phyloP scores from a whole-genome alignment of 108 stramenopile species.

The Pseudonitzschia multiseries region DNA sequence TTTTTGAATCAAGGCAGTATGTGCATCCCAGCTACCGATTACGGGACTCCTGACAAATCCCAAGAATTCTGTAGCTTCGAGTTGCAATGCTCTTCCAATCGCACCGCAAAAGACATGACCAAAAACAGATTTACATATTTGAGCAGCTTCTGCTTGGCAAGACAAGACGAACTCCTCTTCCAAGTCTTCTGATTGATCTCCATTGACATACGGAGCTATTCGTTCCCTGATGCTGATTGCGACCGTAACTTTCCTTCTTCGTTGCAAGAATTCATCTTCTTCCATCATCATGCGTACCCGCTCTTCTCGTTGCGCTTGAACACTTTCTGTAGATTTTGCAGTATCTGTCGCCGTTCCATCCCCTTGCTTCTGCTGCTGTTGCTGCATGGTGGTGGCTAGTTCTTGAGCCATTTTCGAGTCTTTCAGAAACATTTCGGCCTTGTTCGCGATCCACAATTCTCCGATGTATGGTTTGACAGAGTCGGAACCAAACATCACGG shows the following conservation, averaged over 20 bases:
- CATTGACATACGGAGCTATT: conserved; percentile 61
- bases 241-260: conserved; percentile 73
- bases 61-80: conserved; percentile 80
- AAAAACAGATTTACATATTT: conserved; percentile 71
- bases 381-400: conserved; percentile 30
- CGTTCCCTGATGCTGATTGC: conserved; percentile 65
- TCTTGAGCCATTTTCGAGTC: conserved; percentile 51
- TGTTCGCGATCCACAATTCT: conserved; percentile 83
- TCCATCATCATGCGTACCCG: conserved; percentile 50
- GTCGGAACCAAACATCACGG: conserved; percentile 86
- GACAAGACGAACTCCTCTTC: conserved; percentile 46
- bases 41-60: conserved; percentile 66
- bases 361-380: not conserved
- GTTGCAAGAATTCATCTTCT: conserved; percentile 68
- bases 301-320: conserved; percentile 31
- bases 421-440: conserved; percentile 77
- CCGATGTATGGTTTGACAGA: conserved; percentile 85
- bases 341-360: not conserved
- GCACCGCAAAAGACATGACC: conserved; percentile 75
- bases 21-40: conserved; percentile 62
- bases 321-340: conserved; percentile 9
- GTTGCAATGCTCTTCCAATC: conserved; percentile 75
- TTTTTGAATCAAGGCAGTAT: conserved; percentile 63
- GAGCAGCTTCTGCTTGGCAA: conserved; percentile 65
- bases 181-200: conserved; percentile 34